These are phyloP conservation scores for Botryotinia convoluta DNA, from an alignment of 2,329 filamentous ascomycete species.

Conservation along the genomic window DNA sequence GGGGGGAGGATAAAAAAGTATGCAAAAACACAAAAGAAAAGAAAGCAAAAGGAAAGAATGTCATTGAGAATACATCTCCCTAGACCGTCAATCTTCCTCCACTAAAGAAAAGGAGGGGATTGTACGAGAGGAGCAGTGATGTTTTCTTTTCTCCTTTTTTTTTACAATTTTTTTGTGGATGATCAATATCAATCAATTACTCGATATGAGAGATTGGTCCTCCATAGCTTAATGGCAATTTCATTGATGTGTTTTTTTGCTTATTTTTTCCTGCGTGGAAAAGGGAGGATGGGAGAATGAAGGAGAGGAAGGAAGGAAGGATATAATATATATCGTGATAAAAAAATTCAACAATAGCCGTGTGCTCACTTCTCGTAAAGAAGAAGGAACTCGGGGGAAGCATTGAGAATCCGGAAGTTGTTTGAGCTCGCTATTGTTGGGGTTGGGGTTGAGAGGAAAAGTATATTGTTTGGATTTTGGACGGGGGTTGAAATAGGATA, in stretches of 20 bases:
- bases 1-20: not conserved
- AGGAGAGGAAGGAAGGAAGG: not conserved
- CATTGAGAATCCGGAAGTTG: not conserved
- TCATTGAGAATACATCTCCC: constrained; percentile 1
- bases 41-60: not conserved
- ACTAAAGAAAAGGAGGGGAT: no score
- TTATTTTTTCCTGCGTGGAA: not conserved
- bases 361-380: not conserved
- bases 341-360: not conserved
- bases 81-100: not conserved
- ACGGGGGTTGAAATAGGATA: not conserved
- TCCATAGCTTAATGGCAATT: not conserved
- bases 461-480: not conserved
- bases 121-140: constrained; percentile 8
- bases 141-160: not conserved
- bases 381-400: no score
- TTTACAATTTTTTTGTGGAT: not conserved
- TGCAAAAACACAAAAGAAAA: not conserved
- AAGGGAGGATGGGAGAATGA: not conserved
- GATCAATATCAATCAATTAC: not conserved
- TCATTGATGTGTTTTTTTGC: not conserved
- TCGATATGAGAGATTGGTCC: not conserved
- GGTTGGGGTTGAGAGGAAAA: not conserved
- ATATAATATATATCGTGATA: not conserved
- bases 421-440: not conserved